phyloP scores from a whole-genome alignment of 2,329 filamentous ascomycete species.

The Zasmidium angulare region DNA sequence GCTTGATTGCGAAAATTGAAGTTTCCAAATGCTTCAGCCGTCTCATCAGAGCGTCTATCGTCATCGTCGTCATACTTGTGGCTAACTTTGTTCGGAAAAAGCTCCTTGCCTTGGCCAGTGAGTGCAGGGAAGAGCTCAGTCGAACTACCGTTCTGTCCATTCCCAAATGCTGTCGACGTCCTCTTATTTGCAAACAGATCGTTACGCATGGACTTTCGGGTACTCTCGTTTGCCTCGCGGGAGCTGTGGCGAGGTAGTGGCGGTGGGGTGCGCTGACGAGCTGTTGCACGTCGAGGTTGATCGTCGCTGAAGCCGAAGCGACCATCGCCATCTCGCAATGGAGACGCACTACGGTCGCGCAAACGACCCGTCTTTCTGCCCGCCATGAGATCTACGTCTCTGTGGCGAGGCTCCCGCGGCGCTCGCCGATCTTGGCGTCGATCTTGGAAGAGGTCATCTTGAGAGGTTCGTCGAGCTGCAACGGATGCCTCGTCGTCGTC shows the following conservation, averaged over 20 bases:
- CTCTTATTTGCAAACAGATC: conserved; percentile 43
- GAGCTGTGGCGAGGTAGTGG: conserved; percentile 30
- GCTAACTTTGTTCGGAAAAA: conserved; percentile 42
- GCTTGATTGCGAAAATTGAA: conserved; percentile 25
- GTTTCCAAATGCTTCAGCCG: conserved; percentile 26
- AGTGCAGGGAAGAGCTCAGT: conserved; percentile 30
- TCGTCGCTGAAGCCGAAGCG: conserved; percentile 51
- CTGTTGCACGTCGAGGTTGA: conserved; percentile 44
- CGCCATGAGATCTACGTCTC: conserved; percentile 35
- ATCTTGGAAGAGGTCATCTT: conserved; percentile 18
- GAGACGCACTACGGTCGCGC: conserved; percentile 62
- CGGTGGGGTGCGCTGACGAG: conserved; percentile 45
- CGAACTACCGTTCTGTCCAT: conserved; percentile 12
- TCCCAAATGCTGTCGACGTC: conserved; percentile 9
- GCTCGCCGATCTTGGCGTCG: too few relatives aligned
- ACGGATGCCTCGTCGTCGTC: conserved; percentile 60
- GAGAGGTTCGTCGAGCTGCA: conserved; percentile 10
- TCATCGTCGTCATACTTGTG: conserved; percentile 41
- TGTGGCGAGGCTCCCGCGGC: conserved; percentile 18
- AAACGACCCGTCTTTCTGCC: conserved; percentile 44
- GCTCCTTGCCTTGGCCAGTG: conserved; percentile 26
- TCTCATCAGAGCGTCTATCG: conserved; percentile 22
- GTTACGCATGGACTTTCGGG: conserved; percentile 31
- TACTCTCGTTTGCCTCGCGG: conserved; percentile 23
- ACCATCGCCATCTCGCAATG: conserved; percentile 49